Percentiles rank a stretch among this genome's conserved stretches.
Conservation (phyloP, 2,329 filamentous ascomycete species). For the Setomelanomma holmii region DNA sequence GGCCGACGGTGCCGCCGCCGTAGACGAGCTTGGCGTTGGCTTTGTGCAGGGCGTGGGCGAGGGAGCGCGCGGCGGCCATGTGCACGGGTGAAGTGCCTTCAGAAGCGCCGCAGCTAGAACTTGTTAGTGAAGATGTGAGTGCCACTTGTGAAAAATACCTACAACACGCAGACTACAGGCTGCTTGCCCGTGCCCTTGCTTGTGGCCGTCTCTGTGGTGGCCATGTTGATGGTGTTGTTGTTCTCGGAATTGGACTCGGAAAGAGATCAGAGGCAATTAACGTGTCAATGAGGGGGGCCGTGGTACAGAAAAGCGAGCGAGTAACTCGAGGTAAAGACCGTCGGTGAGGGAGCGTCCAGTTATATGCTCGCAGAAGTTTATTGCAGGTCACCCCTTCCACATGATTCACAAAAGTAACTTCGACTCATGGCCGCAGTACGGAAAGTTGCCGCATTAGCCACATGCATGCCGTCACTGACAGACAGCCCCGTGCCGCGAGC, state of each 20-base stretch:
- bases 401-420: neutral
- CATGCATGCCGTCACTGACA: slow-evolving; percentile 19
- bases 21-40: slow-evolving; percentile 87
- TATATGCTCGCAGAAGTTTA: neutral
- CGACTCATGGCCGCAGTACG: neutral
- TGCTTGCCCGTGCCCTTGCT: slow-evolving; percentile 34
- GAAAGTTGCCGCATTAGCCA: neutral
- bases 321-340: neutral
- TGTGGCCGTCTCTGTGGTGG: slow-evolving; percentile 15
- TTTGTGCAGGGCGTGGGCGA: slow-evolving; percentile 76
- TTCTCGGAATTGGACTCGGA: slow-evolving; percentile 13
- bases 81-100: slow-evolving; percentile 76
- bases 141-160: slow-evolving; percentile 35
- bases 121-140: slow-evolving; percentile 13
- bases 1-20: slow-evolving; percentile 89
- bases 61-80: slow-evolving; percentile 76
- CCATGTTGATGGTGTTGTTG: slow-evolving; percentile 27
- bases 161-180: slow-evolving; percentile 89
- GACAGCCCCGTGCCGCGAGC: slow-evolving; percentile 8
- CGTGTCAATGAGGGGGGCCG: slow-evolving; percentile 10
- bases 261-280: slow-evolving; percentile 2
- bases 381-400: neutral
- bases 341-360: neutral
- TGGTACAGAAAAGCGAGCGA: neutral
- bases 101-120: slow-evolving; percentile 77